Base-by-base conservation (phyloP, 306 rosid genomes). In the Herpetospermum pedunculosum region DNA sequence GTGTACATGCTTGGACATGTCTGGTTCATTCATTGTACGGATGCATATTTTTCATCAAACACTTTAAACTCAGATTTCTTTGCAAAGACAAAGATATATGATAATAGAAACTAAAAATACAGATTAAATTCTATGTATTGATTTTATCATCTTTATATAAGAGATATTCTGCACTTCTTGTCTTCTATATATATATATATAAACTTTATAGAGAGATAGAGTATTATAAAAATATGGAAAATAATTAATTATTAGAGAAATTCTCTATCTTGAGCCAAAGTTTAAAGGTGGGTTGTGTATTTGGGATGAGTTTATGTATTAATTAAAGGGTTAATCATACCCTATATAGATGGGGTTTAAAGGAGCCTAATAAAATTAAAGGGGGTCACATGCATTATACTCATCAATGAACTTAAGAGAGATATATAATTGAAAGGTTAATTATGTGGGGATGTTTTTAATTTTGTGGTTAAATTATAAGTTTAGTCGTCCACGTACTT, bases 1-100 rank as follows among this genome's bases (percentile, higher is more conserved):
- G 70, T 30, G 29, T 64, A 44, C 83, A 74, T 84, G 85, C 55
- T 81, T 59, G 57, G 80, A 80, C 80, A 82, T 82, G 86, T 79
- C 70, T 58, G 76, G 72, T 32, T 41, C 55, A 73, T 72, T 81
- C 75, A 60, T 73, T 13, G 74, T 70, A 70, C 74, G 74, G 74
- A 49, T 19, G 69, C 68, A 37, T 32, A n/a, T 35, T 30, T 37
- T 44, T 38, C 11, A 67, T 41, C 21, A 14, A 44, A 43, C 48
- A 52, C 44, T 3, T 47, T 46, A 13, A 30, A 49, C 70, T 67
- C 4, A 44, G 71, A 72, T 68, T 76, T 37, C 38, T 10, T 29
- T 25, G 11, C 15, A 28, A 34, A 44, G 75, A 79, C 78, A 79
- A 77, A 77, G 7, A 60, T 60, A 60, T 40, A 81, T 79, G 81